A percentile compares a stretch with the other conserved stretches of the same genome.
Conservation (phyloP, 345 rosid genomes). For the Microcos paniculata region DNA sequence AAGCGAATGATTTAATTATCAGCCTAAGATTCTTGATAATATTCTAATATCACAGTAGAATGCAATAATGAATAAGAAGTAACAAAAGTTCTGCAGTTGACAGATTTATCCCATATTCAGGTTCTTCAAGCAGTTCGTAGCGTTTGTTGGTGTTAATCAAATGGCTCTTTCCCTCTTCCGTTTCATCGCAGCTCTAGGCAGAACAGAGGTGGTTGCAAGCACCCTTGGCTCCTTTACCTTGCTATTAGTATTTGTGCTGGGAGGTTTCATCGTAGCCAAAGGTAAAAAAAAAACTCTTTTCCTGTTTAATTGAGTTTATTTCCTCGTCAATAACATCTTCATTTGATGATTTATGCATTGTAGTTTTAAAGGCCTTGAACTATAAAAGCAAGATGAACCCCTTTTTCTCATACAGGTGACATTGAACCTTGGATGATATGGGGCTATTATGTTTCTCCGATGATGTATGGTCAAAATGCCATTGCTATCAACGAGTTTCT, state of each 20-base stretch:
- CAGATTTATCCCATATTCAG: conserved; percentile 22
- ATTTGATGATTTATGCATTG: background rate
- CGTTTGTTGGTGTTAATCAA: conserved; percentile 53
- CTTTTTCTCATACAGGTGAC: conserved; percentile 33
- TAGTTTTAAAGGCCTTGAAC: background rate
- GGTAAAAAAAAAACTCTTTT: conserved; percentile 29
- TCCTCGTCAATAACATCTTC: background rate
- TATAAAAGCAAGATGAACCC: background rate
- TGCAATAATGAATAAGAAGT: background rate
- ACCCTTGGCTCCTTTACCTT: conserved; percentile 54
- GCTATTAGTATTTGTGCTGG: conserved; percentile 53
- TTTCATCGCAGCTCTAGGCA: conserved; percentile 49
- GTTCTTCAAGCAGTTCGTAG: conserved; percentile 52
- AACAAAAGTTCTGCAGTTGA: background rate
- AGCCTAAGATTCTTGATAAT: background rate
- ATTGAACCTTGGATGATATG: conserved; percentile 57
- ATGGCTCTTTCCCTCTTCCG: conserved; percentile 58
- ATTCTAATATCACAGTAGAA: background rate
- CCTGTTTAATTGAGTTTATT: background rate
- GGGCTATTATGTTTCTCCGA: conserved; percentile 57
- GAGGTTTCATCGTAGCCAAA: conserved; percentile 54
- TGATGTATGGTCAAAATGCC: conserved; percentile 65
- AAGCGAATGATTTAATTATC: background rate
- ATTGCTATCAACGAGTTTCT: conserved; percentile 56
- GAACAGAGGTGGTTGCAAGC: conserved; percentile 51